Evolutionary conservation across 2,329 filamentous ascomycete species (phyloP).

Genomic region (Dothistroma pini): DNA sequence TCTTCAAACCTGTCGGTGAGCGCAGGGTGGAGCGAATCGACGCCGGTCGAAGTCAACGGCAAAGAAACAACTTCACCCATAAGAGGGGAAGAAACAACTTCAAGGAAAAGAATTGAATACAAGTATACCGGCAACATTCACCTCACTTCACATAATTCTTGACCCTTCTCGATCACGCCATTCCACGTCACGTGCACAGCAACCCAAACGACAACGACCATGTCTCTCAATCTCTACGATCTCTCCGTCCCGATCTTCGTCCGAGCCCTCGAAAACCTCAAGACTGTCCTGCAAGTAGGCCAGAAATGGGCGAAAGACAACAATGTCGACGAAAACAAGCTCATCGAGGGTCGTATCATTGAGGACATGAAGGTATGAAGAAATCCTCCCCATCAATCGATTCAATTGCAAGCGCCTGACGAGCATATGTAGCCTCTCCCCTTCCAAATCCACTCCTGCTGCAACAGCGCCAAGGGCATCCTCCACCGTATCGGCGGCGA

Average conservation of each 20-base stretch:
- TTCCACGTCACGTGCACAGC: neutral
- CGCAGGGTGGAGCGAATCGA: neutral
- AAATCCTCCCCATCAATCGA: too few relatives aligned
- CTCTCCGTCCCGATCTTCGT: constrained; percentile 41
- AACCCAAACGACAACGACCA: neutral
- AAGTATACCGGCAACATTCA: neutral
- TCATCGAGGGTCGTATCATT: constrained; percentile 43
- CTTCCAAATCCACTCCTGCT: constrained; percentile 48
- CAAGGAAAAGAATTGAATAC: neutral
- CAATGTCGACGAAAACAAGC: constrained; percentile 34
- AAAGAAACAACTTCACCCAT: neutral
- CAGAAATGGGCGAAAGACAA: constrained; percentile 41
- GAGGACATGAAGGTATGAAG: constrained; percentile 50
- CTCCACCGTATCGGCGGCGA: constrained; percentile 39
- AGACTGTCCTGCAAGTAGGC: constrained; percentile 44
- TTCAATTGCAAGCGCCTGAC: neutral
- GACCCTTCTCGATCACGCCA: neutral
- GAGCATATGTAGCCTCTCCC: constrained; percentile 6
- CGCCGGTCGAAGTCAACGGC: neutral
- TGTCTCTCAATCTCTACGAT: constrained; percentile 18
- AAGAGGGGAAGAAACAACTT: neutral
- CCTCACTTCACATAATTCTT: neutral
- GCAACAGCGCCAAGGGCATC: constrained; percentile 42
- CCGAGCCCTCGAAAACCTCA: constrained; percentile 42
- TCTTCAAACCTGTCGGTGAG: neutral